Base-by-base conservation (phyloP, 2,329 filamentous ascomycete genomes). In the Aspergillus fischeri region DNA sequence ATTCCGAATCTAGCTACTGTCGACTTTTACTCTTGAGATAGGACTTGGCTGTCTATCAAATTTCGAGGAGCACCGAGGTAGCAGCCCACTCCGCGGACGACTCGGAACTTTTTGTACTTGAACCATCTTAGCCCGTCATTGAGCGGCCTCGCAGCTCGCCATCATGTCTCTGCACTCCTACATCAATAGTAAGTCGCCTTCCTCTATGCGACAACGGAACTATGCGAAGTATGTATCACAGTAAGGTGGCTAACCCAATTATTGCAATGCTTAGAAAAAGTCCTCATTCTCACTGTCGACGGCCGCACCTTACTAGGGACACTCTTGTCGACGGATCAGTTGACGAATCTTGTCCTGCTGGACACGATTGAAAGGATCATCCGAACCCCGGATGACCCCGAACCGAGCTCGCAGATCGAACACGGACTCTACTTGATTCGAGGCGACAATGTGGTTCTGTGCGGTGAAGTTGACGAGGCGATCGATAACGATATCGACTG, bases 401-500 rank as follows among this genome's bases (percentile, higher is more conserved):
- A 96, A 66, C 84, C 88, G 0, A 95, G 89, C 47, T 85, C 87
- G 57, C 86, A 94, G 70, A 87, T 94, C 20, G 86, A 89, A 4
- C 85, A 97, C 60, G 94, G 94, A 1, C 78, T 97, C 5, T 97
- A 97, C 73, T 83, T 99, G 57, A 90, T 99, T 56, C 85, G 94
- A 59, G 94, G 94, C 53, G 94, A 99, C 73, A 97, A 95, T 70
- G 93, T 99, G 50, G 92, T 92, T 60, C 82, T 95, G 17, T 90
- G 94, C 57, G 94, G 94, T 2, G 80, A 95, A 56, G 87, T 99
- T 32, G 92, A 99, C 73, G 92, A 96, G 75, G 83, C 89, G 65
- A 79, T 97, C 58, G 94, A 99, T 76, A 83, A 82, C 42, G 92
- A 88, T 67, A 97, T 99, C 70, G 88, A 97, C 77, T 99, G 94